These are phyloP conservation scores for Orbilia oligospora DNA, from an alignment of 2,329 filamentous ascomycete genomes.

Conservation along the genomic window DNA sequence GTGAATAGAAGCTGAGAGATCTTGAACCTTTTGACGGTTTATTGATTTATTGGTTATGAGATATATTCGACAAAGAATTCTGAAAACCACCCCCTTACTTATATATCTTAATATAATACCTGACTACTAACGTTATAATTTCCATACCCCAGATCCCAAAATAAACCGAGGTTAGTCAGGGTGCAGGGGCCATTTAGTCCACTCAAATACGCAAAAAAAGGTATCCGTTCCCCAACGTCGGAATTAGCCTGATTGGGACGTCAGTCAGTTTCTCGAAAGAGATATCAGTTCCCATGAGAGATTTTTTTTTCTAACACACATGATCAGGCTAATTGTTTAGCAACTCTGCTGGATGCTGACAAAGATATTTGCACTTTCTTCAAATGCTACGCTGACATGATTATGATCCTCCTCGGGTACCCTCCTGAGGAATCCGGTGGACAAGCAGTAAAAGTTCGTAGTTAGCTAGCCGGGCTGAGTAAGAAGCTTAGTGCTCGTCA, in stretches of 20 bases:
- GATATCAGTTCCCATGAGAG: constrained; percentile 37
- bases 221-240: background rate
- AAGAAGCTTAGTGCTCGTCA: background rate
- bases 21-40: too few relatives aligned
- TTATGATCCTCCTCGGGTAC: background rate
- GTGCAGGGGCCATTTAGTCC: background rate
- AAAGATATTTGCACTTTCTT: background rate
- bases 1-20: too few relatives aligned
- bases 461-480: too few relatives aligned
- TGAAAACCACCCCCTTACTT: constrained; percentile 12
- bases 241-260: constrained; percentile 43
- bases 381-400: constrained; percentile 8
- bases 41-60: background rate
- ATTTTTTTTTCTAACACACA: constrained; percentile 18
- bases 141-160: constrained; percentile 11
- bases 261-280: constrained; percentile 22
- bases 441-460: too few relatives aligned
- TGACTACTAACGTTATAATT: constrained; percentile 23
- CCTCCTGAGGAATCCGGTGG: background rate
- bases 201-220: constrained; percentile 26
- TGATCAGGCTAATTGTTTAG: constrained; percentile 28
- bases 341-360: constrained; percentile 21
- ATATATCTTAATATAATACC: background rate
- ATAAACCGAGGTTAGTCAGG: constrained; percentile 7
- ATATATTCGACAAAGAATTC: background rate